Conservation (phyloP, 1,139 yeast species). For the Suhomyces bribrorum region DNA sequence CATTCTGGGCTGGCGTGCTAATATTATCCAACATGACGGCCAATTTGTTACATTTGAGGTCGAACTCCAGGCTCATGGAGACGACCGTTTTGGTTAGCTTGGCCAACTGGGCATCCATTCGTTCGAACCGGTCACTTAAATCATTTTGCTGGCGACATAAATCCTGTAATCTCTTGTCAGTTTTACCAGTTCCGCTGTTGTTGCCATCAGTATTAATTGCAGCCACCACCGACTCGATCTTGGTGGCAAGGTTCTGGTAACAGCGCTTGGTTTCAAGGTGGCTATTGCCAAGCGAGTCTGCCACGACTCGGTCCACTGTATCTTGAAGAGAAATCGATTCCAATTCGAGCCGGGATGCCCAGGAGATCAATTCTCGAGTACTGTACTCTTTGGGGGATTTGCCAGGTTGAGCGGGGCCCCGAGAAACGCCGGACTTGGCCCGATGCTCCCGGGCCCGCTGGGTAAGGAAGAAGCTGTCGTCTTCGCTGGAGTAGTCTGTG, state of each 20-base stretch:
- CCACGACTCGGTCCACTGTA: slow-evolving; percentile 7
- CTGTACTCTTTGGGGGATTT: neutral
- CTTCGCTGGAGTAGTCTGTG: slow-evolving; percentile 26
- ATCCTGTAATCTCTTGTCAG: neutral
- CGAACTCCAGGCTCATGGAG: neutral
- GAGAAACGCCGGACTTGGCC: slow-evolving; percentile 3
- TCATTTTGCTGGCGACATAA: no score
- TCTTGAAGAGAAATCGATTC: slow-evolving; percentile 34
- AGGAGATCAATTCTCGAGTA: slow-evolving; percentile 17
- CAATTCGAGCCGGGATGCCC: slow-evolving; percentile 38
- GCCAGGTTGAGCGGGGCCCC: neutral
- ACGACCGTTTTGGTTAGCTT: slow-evolving; percentile 1
- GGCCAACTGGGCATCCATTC: neutral
- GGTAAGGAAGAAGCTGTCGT: slow-evolving; percentile 14
- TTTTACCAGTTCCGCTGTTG: no score
- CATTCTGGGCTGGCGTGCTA: neutral
- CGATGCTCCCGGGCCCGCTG: slow-evolving; percentile 2
- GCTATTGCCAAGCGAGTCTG: slow-evolving; percentile 4
- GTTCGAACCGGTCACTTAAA: neutral
- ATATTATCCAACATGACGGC: neutral
- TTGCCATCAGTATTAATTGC: no score
- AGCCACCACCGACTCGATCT: no score
- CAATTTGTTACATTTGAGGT: slow-evolving; percentile 1
- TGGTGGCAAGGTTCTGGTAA: neutral
- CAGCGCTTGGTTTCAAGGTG: slow-evolving; percentile 1